Conservation (phyloP, 2,329 filamentous ascomycete genomes). For the Claviceps sp. region DNA sequence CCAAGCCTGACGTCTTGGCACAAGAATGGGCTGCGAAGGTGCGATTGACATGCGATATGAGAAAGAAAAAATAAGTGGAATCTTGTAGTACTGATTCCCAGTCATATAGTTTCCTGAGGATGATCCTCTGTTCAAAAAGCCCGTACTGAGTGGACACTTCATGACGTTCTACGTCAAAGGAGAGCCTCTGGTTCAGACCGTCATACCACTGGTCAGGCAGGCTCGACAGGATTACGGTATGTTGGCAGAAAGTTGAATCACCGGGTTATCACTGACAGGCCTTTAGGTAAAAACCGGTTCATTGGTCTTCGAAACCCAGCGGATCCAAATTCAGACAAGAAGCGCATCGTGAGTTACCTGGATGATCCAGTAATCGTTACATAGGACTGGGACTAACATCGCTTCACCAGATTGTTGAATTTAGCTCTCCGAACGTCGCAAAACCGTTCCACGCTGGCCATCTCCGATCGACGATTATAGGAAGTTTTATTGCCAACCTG, state of each 20-base stretch:
- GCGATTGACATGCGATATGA: background rate
- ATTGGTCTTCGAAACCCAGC: conserved; percentile 48
- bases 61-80: background rate
- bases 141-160: conserved; percentile 52
- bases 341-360: conserved; percentile 32
- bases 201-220: conserved; percentile 57
- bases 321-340: conserved; percentile 46
- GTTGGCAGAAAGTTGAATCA: background rate
- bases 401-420: conserved; percentile 49
- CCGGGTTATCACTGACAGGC: background rate
- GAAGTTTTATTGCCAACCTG: conserved; percentile 61
- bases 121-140: conserved; percentile 59
- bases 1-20: conserved; percentile 49
- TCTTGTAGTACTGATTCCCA: background rate
- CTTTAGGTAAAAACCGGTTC: conserved; percentile 45
- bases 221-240: conserved; percentile 37
- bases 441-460: conserved; percentile 76
- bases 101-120: conserved; percentile 53
- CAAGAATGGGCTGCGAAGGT: conserved; percentile 50
- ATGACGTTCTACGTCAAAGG: conserved; percentile 71
- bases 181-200: conserved; percentile 47
- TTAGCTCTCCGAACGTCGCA: conserved; percentile 76
- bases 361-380: background rate
- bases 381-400: background rate
- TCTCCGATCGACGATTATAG: conserved; percentile 66